A percentile compares a stretch with the other conserved stretches of the same genome.
phyloP scores from a whole-genome alignment of 179 eudicot species.

The Pouteria campechiana region DNA sequence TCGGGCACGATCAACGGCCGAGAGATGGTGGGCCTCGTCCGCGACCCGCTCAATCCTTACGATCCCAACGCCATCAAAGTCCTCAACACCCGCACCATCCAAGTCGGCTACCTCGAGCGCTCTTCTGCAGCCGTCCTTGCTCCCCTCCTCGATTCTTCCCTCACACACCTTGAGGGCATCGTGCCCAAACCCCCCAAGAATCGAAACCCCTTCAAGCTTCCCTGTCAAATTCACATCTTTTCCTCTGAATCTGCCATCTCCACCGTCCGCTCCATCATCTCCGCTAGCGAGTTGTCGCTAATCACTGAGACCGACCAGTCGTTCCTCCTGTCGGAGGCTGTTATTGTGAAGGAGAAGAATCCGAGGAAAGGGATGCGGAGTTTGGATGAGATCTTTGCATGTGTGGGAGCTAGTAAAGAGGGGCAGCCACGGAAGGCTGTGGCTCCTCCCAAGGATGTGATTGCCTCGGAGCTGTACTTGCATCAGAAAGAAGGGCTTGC shows the following conservation, averaged over 20 bases:
- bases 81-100: slow-evolving; percentile 41
- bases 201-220: slow-evolving; percentile 21
- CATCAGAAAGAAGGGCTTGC: slow-evolving; percentile 86
- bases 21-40: slow-evolving; percentile 68
- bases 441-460: slow-evolving; percentile 54
- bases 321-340: slow-evolving; percentile 51
- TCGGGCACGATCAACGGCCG: slow-evolving; percentile 54
- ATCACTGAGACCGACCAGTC: slow-evolving; percentile 24
- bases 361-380: slow-evolving; percentile 26
- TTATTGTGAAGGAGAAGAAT: slow-evolving; percentile 48
- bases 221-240: slow-evolving; percentile 64
- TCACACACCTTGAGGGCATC: slow-evolving; percentile 51
- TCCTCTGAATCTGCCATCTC: slow-evolving; percentile 24
- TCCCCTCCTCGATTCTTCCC: slow-evolving; percentile 40
- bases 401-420: slow-evolving; percentile 36
- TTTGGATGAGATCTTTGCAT: slow-evolving; percentile 69
- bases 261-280: slow-evolving; percentile 23
- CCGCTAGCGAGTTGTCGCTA: slow-evolving; percentile 47
- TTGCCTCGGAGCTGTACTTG: slow-evolving; percentile 43
- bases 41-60: slow-evolving; percentile 52
- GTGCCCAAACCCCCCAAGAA: slow-evolving; percentile 50
- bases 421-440: slow-evolving; percentile 27
- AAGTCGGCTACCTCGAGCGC: slow-evolving; percentile 68
- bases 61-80: slow-evolving; percentile 79
- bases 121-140: slow-evolving; percentile 49